phyloP scores from a whole-genome alignment of 805 yeast species.

The Candida sithepensis region DNA sequence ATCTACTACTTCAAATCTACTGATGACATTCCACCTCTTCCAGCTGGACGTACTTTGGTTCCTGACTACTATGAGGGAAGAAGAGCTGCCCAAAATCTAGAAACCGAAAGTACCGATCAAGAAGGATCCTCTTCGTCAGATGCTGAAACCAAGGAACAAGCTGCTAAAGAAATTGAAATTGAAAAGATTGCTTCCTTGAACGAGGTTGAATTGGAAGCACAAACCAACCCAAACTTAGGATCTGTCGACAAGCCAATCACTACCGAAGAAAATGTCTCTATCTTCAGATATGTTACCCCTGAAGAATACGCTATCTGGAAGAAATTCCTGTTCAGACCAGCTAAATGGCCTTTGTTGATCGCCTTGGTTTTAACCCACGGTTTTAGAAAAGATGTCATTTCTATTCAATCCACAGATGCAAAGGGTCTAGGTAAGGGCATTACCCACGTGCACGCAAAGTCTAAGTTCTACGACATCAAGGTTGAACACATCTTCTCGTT shows the following conservation, averaged over 20 bases:
- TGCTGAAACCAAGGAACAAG: slow-evolving; percentile 11
- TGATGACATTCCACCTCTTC: slow-evolving; percentile 63
- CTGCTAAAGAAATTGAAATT: slow-evolving; percentile 14
- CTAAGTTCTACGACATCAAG: slow-evolving; percentile 68
- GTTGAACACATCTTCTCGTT: slow-evolving; percentile 65
- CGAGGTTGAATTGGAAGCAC: not conserved
- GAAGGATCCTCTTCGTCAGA: slow-evolving; percentile 14
- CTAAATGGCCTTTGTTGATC: slow-evolving; percentile 49
- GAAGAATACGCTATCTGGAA: slow-evolving; percentile 31
- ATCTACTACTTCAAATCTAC: slow-evolving; percentile 47
- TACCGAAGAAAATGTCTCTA: slow-evolving; percentile 14
- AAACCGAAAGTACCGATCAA: not conserved
- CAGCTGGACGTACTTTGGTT: slow-evolving; percentile 51
- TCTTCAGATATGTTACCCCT: slow-evolving; percentile 8
- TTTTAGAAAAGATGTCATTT: slow-evolving; percentile 59
- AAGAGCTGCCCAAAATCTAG: slow-evolving; percentile 12
- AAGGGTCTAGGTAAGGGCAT: slow-evolving; percentile 45
- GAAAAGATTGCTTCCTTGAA: slow-evolving; percentile 10
- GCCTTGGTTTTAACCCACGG: slow-evolving; percentile 56
- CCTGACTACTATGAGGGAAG: slow-evolving; percentile 68
- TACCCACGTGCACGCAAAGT: slow-evolving; percentile 47
- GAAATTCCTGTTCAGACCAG: slow-evolving; percentile 41
- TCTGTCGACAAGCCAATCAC: slow-evolving; percentile 30
- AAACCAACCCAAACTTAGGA: not conserved
- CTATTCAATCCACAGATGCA: slow-evolving; percentile 37